Evolutionary conservation across 371 early-diverging fungal species (phyloP).

Genomic region (Umbelopsis sp.): DNA sequence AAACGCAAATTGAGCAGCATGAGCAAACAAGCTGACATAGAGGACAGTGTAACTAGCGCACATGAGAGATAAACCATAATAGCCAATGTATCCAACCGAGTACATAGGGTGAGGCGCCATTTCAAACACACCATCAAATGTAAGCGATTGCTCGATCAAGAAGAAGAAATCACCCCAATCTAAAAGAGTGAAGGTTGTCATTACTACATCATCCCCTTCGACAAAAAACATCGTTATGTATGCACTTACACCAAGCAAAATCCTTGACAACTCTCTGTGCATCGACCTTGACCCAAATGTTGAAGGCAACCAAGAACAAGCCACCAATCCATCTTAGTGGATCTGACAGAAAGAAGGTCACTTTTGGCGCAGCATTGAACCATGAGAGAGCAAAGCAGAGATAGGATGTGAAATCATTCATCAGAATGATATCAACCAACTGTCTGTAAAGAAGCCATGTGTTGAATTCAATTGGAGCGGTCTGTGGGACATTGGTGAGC

Average conservation of each 20-base stretch:
- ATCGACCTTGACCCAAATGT: conserved; percentile 95
- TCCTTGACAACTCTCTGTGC: conserved; percentile 96
- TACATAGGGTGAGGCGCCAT: conserved; percentile 99
- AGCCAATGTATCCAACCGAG: conserved; percentile 95
- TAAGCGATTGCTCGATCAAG: conserved; percentile 82
- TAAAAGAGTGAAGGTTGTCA: conserved; percentile 26
- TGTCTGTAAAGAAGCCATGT: conserved; percentile 94
- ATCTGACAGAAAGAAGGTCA: conserved; percentile 58
- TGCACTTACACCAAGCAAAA: conserved; percentile 93
- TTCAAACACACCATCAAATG: conserved; percentile 94
- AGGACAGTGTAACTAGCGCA: conserved; percentile 87
- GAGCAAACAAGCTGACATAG: conserved; percentile 87
- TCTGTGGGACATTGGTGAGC: conserved; percentile 36
- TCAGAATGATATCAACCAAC: conserved; percentile 89
- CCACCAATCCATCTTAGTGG: conserved; percentile 79
- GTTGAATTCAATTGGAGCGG: conserved; percentile 90
- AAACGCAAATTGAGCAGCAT: conserved; percentile 88
- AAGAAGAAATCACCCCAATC: conserved; percentile 99
- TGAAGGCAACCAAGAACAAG: conserved; percentile 79
- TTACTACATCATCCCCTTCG: background rate
- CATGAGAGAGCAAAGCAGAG: conserved; percentile 81
- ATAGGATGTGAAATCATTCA: conserved; percentile 91
- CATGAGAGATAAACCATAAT: conserved; percentile 90
- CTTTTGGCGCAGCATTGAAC: conserved; percentile 59
- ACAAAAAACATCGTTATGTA: background rate